Base-by-base conservation (phyloP, 345 rosid genomes). In the Salix arbutifolia region DNA sequence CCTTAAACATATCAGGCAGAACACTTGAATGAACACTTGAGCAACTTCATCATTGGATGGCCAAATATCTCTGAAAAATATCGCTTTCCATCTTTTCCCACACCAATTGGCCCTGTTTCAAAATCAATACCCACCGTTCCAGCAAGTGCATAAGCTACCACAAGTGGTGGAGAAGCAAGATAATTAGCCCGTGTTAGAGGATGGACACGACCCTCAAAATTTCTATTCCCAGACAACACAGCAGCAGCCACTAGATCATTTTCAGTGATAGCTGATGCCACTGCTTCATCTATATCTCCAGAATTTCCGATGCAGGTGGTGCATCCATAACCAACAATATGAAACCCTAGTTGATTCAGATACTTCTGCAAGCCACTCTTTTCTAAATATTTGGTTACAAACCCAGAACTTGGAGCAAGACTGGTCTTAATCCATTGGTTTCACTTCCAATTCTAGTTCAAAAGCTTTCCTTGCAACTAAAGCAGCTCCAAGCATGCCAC, bases 401-500 rank as follows among this genome's bases (percentile, higher is more conserved):
- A 95, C 71, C 98, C 97, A 78, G 97, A 92, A 42, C 97, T 95
- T 5, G 97, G 97, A 69, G 98, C 98, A 79, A 94, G 97, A 83
- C 97, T 94, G 17, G 97, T 92, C 81, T 94, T 92, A 69, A 87
- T 73, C 97, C 97, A 92, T 70, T 70, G 97, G 97, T 80, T 90
- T 92, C 56, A 90, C 96, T 91, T 91, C 90, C 84, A 92, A 80
- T 76, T 95, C 98, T 66, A 89, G 79, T 12, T 92, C 98, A 78
- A 91, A 92, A 60, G 98, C 98, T 77, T 94, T 94, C 85, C 85
- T 91, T 7, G 98, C 98, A 80, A 91, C 98, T 89, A 94, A 77
- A 75, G 94, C 97, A 81, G 97, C 95, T 74, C 97, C 98, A 78
- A 94, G 97, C 96, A 94, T 91, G 17, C 92, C 97, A 83, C 94